Evolutionary conservation across 805 yeast genomes (phyloP).

Genomic region (Candida dajiaensis): DNA sequence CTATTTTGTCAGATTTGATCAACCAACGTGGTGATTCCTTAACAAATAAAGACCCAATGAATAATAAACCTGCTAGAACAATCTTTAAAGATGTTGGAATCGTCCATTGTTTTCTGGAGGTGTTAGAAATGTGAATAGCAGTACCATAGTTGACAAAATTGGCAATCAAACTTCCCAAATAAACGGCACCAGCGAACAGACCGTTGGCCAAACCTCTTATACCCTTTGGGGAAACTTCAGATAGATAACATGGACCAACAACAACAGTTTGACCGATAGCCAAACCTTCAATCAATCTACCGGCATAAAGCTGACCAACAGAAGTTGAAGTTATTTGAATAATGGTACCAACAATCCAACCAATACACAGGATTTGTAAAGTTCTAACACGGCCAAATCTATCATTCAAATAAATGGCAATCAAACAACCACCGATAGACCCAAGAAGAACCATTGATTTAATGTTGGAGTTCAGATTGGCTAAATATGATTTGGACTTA

Average conservation of each 20-base stretch:
- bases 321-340: conserved; percentile 41
- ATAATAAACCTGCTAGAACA: conserved; percentile 39
- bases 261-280: conserved; percentile 54
- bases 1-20: conserved; percentile 33
- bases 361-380: conserved; percentile 35
- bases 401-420: conserved; percentile 45
- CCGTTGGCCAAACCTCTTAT: conserved; percentile 48
- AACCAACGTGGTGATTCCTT: conserved; percentile 45
- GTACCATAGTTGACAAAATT: conserved; percentile 49
- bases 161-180: conserved; percentile 46
- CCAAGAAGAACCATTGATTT: conserved; percentile 56
- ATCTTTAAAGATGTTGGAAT: conserved; percentile 43
- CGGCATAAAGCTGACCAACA: conserved; percentile 49
- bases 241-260: conserved; percentile 47
- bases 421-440: conserved; percentile 48
- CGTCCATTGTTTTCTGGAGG: conserved; percentile 43
- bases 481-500: conserved; percentile 30
- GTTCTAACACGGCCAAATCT: conserved; percentile 46
- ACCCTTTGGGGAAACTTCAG: conserved; percentile 49
- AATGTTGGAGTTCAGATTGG: conserved; percentile 45
- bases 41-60: conserved; percentile 38
- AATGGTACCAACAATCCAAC: conserved; percentile 40
- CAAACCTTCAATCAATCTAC: conserved; percentile 49
- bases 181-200: conserved; percentile 53
- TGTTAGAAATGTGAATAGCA: conserved; percentile 35